Conservation (phyloP, 768 basidiomycete species). For the Mrakia blollopis region DNA sequence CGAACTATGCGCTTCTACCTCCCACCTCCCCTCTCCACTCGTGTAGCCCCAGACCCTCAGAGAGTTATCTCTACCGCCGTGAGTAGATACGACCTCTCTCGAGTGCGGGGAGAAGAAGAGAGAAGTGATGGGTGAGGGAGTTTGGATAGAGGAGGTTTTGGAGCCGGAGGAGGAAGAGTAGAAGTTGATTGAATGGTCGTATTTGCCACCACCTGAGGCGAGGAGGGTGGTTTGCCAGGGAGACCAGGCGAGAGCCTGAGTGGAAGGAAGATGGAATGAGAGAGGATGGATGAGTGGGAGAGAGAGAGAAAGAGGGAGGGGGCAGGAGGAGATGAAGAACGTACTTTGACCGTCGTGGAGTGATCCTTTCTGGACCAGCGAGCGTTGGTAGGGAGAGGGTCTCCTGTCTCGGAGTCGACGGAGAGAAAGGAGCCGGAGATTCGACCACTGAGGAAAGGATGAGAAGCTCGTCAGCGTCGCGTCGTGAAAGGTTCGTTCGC, state of each 20-base stretch:
- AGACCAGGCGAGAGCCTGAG: slow-evolving; percentile 91
- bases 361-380: slow-evolving; percentile 91
- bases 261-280: too few relatives aligned
- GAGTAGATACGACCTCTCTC: slow-evolving; percentile 86
- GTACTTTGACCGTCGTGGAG: slow-evolving; percentile 64
- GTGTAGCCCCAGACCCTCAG: slow-evolving; percentile 60
- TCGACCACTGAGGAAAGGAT: slow-evolving; percentile 38
- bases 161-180: slow-evolving; percentile 63
- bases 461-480: neutral
- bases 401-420: slow-evolving; percentile 10
- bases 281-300: neutral
- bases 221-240: slow-evolving; percentile 90
- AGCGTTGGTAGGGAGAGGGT: slow-evolving; percentile 43
- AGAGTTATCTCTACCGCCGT: slow-evolving; percentile 70
- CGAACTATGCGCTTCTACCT: slow-evolving; percentile 88
- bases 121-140: slow-evolving; percentile 86
- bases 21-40: slow-evolving; percentile 68
- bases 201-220: slow-evolving; percentile 89
- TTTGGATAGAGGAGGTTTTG: slow-evolving; percentile 76
- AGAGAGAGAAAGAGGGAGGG: neutral
- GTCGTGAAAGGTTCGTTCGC: neutral
- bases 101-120: slow-evolving; percentile 78
- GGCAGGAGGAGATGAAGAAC: slow-evolving; percentile 17
- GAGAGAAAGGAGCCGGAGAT: slow-evolving; percentile 41
- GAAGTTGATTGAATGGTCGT: slow-evolving; percentile 59